These are phyloP conservation scores for Bipolaris bicolor DNA, from an alignment of 2,329 filamentous ascomycete genomes.

Conservation along the genomic window DNA sequence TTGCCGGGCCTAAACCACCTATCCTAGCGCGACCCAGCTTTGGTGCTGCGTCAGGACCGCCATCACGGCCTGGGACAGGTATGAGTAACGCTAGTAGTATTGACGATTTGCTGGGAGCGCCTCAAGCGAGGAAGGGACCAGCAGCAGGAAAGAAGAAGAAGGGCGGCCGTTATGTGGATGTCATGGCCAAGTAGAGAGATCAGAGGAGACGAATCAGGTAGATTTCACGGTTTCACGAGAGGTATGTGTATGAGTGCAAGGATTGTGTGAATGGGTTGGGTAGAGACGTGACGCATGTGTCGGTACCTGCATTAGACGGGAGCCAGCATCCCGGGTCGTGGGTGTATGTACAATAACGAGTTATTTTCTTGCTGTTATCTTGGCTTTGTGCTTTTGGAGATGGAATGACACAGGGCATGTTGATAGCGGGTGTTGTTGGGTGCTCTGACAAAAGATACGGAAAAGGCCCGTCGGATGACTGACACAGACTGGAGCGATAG, in stretches of 20 bases:
- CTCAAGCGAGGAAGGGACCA: constrained; percentile 68
- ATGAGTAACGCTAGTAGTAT: constrained; percentile 94
- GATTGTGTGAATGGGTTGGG: not conserved
- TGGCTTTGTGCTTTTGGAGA: not conserved
- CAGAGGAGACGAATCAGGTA: not conserved
- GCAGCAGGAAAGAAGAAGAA: constrained; percentile 70
- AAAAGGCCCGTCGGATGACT: constrained; percentile 5
- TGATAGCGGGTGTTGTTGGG: not conserved
- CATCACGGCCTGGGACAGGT: constrained; percentile 68
- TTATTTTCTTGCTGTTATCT: not conserved
- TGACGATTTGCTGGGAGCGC: constrained; percentile 84
- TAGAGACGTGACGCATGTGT: not conserved
- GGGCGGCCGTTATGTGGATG: constrained; percentile 89
- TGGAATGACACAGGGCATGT: not conserved
- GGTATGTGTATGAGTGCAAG: constrained; percentile 1
- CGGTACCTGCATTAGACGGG: constrained; percentile 3
- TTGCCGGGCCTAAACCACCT: constrained; percentile 26
- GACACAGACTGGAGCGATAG: not conserved
- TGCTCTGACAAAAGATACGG: constrained; percentile 11
- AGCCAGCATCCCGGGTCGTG: not conserved
- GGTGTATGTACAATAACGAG: not conserved
- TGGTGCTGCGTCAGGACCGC: constrained; percentile 39
- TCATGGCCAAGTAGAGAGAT: constrained; percentile 49
- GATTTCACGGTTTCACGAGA: not conserved
- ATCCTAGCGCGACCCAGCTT: constrained; percentile 33